Percentiles rank a stretch among this genome's conserved stretches.
Evolutionary conservation across 345 rosid genomes (phyloP).

Genomic region (Bruguiera gymnorhiza): DNA sequence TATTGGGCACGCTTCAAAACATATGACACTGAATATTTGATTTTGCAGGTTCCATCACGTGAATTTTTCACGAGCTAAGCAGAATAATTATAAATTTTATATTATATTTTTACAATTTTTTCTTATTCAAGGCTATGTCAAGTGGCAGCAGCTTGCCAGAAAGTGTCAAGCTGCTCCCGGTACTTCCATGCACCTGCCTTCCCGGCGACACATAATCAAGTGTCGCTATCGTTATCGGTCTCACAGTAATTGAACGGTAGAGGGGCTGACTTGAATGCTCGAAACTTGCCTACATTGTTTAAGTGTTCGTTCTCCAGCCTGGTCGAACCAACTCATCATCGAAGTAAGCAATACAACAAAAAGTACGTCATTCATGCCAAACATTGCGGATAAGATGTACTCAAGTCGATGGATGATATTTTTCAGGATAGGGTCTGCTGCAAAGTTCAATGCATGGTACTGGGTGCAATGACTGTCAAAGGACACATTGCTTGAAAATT

Average conservation of each 20-base stretch:
- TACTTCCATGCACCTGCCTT: neutral
- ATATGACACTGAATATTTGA: no score
- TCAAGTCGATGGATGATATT: neutral
- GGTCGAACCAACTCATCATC: neutral
- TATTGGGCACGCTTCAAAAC: no score
- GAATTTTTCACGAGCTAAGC: no score
- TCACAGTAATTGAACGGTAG: conserved; percentile 52
- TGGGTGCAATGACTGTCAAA: no score
- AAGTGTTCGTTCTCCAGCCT: conserved; percentile 72
- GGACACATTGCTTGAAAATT: no score
- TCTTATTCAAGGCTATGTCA: no score
- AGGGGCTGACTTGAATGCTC: conserved; percentile 69
- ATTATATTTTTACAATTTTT: no score
- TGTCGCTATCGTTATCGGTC: neutral
- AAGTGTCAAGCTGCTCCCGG: neutral
- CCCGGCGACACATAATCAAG: no score
- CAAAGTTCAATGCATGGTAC: no score
- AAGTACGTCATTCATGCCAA: neutral
- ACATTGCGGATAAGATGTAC: neutral
- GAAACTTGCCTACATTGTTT: conserved; percentile 62
- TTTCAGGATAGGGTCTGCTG: no score
- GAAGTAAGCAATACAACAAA: neutral
- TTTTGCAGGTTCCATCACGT: no score
- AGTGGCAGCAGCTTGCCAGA: neutral
- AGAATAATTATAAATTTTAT: no score